These are phyloP conservation scores for Stachybotrys chlorohalonatus DNA, from an alignment of 2,329 filamentous ascomycete species.

Conservation along the genomic window DNA sequence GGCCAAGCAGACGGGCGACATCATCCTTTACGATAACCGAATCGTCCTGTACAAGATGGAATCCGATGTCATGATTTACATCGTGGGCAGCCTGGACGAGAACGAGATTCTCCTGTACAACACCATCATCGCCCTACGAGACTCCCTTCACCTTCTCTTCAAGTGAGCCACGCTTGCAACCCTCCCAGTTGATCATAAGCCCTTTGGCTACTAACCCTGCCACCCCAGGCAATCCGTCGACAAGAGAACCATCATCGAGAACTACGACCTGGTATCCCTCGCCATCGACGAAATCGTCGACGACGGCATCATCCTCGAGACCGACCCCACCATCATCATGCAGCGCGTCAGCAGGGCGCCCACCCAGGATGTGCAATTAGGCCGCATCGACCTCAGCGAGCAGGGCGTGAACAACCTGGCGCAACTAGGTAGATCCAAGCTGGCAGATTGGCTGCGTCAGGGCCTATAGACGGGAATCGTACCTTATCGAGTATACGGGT, in stretches of 20 bases:
- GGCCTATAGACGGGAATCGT: constrained; percentile 45
- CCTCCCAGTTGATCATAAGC: neutral
- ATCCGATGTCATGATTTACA: constrained; percentile 92
- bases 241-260: constrained; percentile 95
- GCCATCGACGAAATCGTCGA: constrained; percentile 94
- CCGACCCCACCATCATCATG: constrained; percentile 87
- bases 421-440: constrained; percentile 85
- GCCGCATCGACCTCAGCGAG: constrained; percentile 91
- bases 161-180: constrained; percentile 51
- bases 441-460: constrained; percentile 85
- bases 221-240: constrained; percentile 75
- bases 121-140: constrained; percentile 81
- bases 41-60: constrained; percentile 98
- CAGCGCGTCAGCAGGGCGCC: constrained; percentile 89
- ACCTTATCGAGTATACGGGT: constrained; percentile 1
- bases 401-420: constrained; percentile 91
- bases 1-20: constrained; percentile 87
- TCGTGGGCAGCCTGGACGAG: constrained; percentile 84
- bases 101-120: constrained; percentile 97
- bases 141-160: constrained; percentile 82
- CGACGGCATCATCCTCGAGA: constrained; percentile 94
- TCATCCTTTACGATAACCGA: constrained; percentile 94
- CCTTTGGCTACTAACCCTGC: neutral
- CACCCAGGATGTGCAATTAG: constrained; percentile 81
- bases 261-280: constrained; percentile 92